Percentiles rank a stretch among this genome's conserved stretches.
Conservation (phyloP, 352 stramenopile species). For the Pythium aquatile region DNA sequence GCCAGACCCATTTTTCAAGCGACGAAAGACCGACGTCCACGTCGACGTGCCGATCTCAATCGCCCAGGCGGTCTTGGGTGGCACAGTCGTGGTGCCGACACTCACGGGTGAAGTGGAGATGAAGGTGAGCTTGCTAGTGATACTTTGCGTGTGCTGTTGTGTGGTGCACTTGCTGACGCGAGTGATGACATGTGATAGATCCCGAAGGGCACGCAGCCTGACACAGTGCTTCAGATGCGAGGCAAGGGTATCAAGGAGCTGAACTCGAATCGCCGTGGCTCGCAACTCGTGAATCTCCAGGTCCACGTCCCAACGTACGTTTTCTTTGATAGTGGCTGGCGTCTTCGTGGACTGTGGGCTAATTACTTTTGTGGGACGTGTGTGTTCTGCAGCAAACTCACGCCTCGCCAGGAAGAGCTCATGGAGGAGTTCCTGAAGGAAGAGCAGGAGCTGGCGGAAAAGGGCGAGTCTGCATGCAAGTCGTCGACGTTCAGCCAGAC, state of each 20-base stretch:
- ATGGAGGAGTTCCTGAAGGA: conserved; percentile 95
- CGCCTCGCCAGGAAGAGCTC: conserved; percentile 92
- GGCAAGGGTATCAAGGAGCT: conserved; percentile 96
- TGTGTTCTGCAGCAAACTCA: conserved; percentile 69
- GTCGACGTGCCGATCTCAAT: conserved; percentile 94
- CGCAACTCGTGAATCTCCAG: conserved; percentile 97
- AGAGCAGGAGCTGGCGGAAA: conserved; percentile 65
- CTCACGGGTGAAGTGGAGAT: conserved; percentile 97
- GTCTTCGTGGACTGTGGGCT: not conserved
- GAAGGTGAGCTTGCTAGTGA: conserved; percentile 67
- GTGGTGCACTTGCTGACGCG: not conserved
- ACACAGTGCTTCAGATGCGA: conserved; percentile 95
- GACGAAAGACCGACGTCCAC: conserved; percentile 93
- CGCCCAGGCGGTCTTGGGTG: conserved; percentile 91
- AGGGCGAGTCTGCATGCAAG: conserved; percentile 78
- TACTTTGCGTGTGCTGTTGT: not conserved
- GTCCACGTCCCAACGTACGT: conserved; percentile 93
- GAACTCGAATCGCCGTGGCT: conserved; percentile 90
- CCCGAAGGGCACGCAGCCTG: conserved; percentile 93
- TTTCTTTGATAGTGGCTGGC: not conserved
- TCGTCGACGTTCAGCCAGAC: conserved; percentile 79
- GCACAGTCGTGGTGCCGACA: conserved; percentile 95
- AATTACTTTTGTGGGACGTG: not conserved
- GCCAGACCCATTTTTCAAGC: conserved; percentile 94
- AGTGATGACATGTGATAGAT: conserved; percentile 37